Evolutionary conservation across 1,139 yeast genomes (phyloP).

Genomic region (Sugiyamaella japonica): DNA sequence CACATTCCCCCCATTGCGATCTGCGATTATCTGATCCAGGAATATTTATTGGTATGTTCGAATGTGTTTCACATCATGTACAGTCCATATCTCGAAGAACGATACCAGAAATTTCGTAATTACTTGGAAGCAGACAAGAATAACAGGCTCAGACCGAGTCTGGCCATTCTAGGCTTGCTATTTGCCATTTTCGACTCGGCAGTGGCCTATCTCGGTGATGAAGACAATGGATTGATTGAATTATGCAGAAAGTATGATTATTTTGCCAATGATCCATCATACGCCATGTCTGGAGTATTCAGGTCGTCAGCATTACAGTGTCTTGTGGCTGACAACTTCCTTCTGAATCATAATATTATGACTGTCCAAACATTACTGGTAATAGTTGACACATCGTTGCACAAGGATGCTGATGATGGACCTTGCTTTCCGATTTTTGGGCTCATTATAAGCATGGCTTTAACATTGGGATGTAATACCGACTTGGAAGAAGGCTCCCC

Average conservation of each 20-base stretch:
- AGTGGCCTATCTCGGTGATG: constrained; percentile 17
- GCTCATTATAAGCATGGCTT: constrained; percentile 19
- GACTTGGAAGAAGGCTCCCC: constrained; percentile 14
- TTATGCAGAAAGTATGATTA: constrained; percentile 11
- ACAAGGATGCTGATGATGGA: constrained; percentile 22
- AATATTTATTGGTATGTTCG: constrained; percentile 15
- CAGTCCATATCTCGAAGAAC: constrained; percentile 12
- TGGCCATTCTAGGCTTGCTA: constrained; percentile 13
- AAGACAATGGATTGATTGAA: constrained; percentile 2
- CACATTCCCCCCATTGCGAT: constrained; percentile 17
- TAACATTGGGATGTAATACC: constrained; percentile 21
- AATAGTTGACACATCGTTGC: constrained; percentile 17
- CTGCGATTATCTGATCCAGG: constrained; percentile 17
- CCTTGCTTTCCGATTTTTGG: constrained; percentile 22
- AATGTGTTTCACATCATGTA: constrained; percentile 18
- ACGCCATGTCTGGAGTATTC: constrained; percentile 11
- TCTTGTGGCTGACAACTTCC: constrained; percentile 20
- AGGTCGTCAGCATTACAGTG: constrained; percentile 17
- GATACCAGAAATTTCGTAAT: constrained; percentile 13
- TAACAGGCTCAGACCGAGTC: constrained; percentile 1
- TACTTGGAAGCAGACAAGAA: constrained; percentile 1
- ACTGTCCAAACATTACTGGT: constrained; percentile 20
- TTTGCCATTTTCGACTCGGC: constrained; percentile 16
- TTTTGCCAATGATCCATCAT: constrained; percentile 3
- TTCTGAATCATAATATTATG: constrained; percentile 15